Base-by-base conservation (phyloP, 495 filamentous ascomycete genomes). In the Penicillium ochrochloron region DNA sequence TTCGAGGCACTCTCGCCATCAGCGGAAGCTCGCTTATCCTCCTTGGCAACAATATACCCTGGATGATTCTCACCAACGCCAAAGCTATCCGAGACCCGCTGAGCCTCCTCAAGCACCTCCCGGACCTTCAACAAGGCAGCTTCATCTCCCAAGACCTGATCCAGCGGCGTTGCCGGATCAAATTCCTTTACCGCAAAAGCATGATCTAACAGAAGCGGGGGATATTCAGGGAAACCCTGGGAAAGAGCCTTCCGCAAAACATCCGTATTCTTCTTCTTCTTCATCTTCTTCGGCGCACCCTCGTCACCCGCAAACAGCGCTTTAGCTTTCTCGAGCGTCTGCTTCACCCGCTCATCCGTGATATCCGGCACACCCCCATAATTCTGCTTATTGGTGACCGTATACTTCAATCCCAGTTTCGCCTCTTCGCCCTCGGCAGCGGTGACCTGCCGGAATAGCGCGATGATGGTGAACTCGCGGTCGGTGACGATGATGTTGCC, bases 401-500 rank as follows among this genome's bases (percentile, higher is more conserved):
- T 90, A 73, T 98, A 98, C 54, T 85, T 86, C 61, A 91, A 67
- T 0, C 94, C 94, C 7, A 92, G 80, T 52, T 84, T 81, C 14
- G 91, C 83, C 75, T 92, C 90, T 34, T 88, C 84, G 1, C 89
- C 92, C 65, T 93, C 91, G 3, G 85, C 81, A 15, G 85, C 87
- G 23, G 85, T 71, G 5, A 99, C 94, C 63, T 88, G 85, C n/a
- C 95, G 88, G 69, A 96, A 80, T 42, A 97, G 77, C 3, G 90
- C 86, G 14, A 97, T 71, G 62, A 97, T 90, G 53, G 86, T 90
- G 59, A 92, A 79, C 15, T 94, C 89, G 42, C 83, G 81, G 71
- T 97, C 92, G 3, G 93, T 96, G 56, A 99, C 81, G 57, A 99
- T 90, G 60, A 99, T 89, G 74, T 99, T 99, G 37, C 95, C 95